phyloP scores from a whole-genome alignment of 495 filamentous ascomycete genomes.

The Talaromyces adpressus region DNA sequence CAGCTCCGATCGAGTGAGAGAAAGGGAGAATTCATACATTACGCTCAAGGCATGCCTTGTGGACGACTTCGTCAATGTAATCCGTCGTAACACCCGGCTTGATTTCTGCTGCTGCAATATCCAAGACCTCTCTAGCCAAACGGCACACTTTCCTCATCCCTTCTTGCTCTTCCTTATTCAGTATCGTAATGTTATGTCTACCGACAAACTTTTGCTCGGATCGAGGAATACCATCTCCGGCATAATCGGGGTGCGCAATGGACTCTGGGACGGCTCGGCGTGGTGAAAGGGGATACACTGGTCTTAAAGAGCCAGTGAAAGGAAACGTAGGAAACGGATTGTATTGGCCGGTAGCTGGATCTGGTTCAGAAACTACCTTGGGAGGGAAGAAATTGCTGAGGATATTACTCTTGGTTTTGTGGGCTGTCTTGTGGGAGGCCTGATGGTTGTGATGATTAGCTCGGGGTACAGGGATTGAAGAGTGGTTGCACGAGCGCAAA shows the following conservation, averaged over 20 bases:
- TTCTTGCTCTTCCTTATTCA: conserved; percentile 71
- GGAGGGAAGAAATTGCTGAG: conserved; percentile 61
- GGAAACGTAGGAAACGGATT: conserved; percentile 86
- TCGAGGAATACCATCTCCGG: conserved; percentile 71
- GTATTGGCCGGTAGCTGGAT: conserved; percentile 80
- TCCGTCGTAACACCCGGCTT: conserved; percentile 92
- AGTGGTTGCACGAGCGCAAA: background rate
- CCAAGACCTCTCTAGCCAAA: conserved; percentile 83
- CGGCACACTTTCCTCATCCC: conserved; percentile 93
- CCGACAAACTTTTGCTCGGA: conserved; percentile 67
- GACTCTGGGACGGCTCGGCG: conserved; percentile 65
- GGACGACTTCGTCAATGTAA: conserved; percentile 90
- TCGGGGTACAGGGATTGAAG: background rate
- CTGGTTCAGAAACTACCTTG: conserved; percentile 75
- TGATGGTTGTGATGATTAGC: conserved; percentile 40
- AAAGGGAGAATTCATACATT: conserved; percentile 52
- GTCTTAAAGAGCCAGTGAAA: conserved; percentile 74
- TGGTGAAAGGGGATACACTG: conserved; percentile 82
- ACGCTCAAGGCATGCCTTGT: conserved; percentile 91
- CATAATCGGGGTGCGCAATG: conserved; percentile 82
- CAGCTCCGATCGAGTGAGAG: conserved; percentile 8
- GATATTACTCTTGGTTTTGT: conserved; percentile 78
- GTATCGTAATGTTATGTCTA: conserved; percentile 70
- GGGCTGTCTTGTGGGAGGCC: conserved; percentile 77
- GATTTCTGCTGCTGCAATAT: conserved; percentile 75